These are phyloP conservation scores for Aaosphaeria pasadenensis DNA, from an alignment of 2,329 filamentous ascomycete genomes.

Conservation along the genomic window DNA sequence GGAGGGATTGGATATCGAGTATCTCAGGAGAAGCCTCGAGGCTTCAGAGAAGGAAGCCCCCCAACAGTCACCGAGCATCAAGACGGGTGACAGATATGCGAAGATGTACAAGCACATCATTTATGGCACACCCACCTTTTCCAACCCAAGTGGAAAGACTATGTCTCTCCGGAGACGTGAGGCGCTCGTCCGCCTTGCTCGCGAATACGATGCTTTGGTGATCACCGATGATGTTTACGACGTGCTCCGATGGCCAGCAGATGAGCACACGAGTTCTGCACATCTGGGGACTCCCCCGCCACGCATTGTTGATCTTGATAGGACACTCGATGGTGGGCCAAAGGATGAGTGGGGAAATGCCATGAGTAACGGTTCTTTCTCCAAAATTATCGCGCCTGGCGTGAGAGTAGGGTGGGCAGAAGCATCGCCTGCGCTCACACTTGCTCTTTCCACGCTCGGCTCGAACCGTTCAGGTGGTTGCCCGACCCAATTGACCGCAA, in stretches of 20 bases:
- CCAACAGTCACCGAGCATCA: conserved; percentile 44
- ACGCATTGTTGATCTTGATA: conserved; percentile 73
- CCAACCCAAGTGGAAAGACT: conserved; percentile 78
- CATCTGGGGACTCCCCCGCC: conserved; percentile 50
- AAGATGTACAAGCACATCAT: conserved; percentile 81
- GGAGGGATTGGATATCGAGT: conserved; percentile 66
- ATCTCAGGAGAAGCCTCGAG: conserved; percentile 48
- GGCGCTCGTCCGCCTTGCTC: conserved; percentile 66
- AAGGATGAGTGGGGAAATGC: conserved; percentile 67
- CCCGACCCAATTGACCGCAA: conserved; percentile 53
- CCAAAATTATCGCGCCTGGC: conserved; percentile 57
- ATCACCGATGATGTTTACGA: conserved; percentile 52
- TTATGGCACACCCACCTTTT: conserved; percentile 79
- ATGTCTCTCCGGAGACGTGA: conserved; percentile 67
- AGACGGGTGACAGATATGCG: conserved; percentile 54
- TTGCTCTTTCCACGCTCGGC: conserved; percentile 54
- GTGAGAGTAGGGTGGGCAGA: conserved; percentile 79
- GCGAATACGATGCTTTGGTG: conserved; percentile 71
- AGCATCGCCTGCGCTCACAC: conserved; percentile 57
- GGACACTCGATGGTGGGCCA: conserved; percentile 56
- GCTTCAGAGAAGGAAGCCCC: conserved; percentile 40
- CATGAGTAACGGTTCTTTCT: conserved; percentile 83
- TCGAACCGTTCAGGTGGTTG: conserved; percentile 52
- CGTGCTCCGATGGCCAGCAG: conserved; percentile 83
- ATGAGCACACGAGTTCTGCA: conserved; percentile 28